Percentiles rank a stretch among this genome's conserved stretches.
phyloP scores from a whole-genome alignment of 148 eudicot species.

The Rhododendron williamsianum region DNA sequence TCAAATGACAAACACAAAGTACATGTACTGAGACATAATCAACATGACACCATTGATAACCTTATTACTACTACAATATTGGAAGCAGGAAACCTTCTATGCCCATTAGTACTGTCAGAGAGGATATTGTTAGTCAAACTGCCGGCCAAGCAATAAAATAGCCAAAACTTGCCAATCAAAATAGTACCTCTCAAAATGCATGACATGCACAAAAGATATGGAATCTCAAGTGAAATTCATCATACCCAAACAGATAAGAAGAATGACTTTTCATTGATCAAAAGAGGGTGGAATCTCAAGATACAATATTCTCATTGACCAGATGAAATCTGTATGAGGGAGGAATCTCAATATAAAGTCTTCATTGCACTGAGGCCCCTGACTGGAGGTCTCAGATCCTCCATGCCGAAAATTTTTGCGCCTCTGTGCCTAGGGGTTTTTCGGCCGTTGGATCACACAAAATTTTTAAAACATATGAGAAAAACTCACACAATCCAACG shows the following conservation, averaged over 20 bases:
- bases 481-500: too few species aligned
- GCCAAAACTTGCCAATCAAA: background rate
- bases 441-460: too few species aligned
- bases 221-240: background rate
- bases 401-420: too few species aligned
- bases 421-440: too few species aligned
- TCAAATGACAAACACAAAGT: background rate
- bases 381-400: background rate
- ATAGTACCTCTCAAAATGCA: background rate
- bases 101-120: too few species aligned
- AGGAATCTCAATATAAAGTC: background rate
- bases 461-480: too few species aligned
- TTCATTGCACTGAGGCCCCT: background rate
- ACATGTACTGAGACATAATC: background rate
- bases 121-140: background rate
- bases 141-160: background rate
- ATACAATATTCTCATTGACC: background rate
- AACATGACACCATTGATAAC: background rate
- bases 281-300: background rate
- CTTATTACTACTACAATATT: background rate
- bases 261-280: background rate
- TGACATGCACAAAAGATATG: background rate
- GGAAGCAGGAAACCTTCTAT: background rate
- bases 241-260: background rate
- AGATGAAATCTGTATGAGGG: background rate